phyloP scores from a whole-genome alignment of 148 eudicot genomes.

The Vaccinium myrtillus region DNA sequence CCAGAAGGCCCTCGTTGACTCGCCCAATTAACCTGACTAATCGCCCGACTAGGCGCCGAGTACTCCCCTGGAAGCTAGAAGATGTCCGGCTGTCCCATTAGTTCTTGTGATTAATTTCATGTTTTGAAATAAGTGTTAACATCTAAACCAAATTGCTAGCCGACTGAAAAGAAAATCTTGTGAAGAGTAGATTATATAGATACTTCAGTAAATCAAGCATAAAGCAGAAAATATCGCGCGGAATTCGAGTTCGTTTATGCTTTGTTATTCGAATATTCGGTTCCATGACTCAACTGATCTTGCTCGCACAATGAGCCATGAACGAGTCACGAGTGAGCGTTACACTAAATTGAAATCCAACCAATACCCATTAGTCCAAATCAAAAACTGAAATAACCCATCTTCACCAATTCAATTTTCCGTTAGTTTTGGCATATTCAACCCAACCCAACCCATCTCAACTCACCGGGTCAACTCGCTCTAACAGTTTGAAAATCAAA shows the following conservation, averaged over 20 bases:
- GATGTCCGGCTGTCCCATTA: too few species aligned
- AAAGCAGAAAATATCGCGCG: background rate
- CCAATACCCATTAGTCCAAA: background rate
- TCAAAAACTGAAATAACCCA: background rate
- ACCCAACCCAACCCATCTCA: background rate
- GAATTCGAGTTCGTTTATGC: background rate
- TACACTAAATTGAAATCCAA: background rate
- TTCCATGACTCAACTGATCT: background rate
- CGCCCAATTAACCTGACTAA: too few species aligned
- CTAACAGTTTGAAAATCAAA: too few species aligned
- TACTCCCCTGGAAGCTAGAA: too few species aligned
- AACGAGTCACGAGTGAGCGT: background rate
- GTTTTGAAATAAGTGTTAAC: too few species aligned
- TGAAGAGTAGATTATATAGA: background rate
- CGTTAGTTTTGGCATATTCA: background rate
- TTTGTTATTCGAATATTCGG: background rate
- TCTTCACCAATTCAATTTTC: background rate
- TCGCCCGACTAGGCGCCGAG: too few species aligned
- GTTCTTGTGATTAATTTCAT: too few species aligned
- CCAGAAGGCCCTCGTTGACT: too few species aligned
- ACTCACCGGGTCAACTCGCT: conserved; percentile 16
- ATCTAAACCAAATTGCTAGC: too few species aligned
- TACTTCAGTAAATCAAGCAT: background rate
- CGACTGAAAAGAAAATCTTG: too few species aligned
- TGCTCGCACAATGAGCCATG: background rate